Evolutionary conservation across 225 moss, liverwort and hornwort genomes (phyloP), one percentile per base, ranked within the genome.

Genomic region (Bryum argenteum): DNA sequence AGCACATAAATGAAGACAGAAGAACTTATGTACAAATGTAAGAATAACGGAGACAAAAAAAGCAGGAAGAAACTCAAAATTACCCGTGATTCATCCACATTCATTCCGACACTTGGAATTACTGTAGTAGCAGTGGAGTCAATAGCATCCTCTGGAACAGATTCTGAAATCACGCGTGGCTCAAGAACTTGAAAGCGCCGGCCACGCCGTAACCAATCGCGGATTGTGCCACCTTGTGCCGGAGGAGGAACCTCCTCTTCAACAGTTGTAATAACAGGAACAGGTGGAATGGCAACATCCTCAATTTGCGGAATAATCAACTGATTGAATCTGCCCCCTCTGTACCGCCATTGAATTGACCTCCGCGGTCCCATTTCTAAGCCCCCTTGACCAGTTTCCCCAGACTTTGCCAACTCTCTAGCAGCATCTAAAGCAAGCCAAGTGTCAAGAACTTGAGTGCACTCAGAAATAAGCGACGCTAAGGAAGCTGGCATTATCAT

Each of bases 391-490:
- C 75, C 78, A 54, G 63, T 67, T 66, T 90, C 89, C 56, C 90
- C 84, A 56, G 80, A 83, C 69, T 86, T 93, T 14, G 96, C 59
- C 70, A 87, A 77, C 84, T 96, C 96, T 80, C 93, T 82, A 38
- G 84, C 73, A 40, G 82, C 74, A 83, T 96, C 96, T 72, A 96
- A 76, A 73, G 79, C 88, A 59, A 96, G 84, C 93, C 96, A 96
- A 78, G 75, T 80, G 62, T 91, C 90, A 65, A 96, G 88, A 69
- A 91, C 80, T 82, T 63, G 84, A 54, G 84, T 81, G 71, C 88
- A 88, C 71, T 91, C 93, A 52, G 81, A 87, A 65, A 93, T 81
- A 33, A 96, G 88, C 81, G 83, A 90, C 61, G 83, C 61, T 81
- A 96, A 74, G 33, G 88, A 71, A 68, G 80, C 80, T 45, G 90